These are phyloP conservation scores for Pouteria campechiana DNA, from an alignment of 179 eudicot genomes.

Conservation along the genomic window DNA sequence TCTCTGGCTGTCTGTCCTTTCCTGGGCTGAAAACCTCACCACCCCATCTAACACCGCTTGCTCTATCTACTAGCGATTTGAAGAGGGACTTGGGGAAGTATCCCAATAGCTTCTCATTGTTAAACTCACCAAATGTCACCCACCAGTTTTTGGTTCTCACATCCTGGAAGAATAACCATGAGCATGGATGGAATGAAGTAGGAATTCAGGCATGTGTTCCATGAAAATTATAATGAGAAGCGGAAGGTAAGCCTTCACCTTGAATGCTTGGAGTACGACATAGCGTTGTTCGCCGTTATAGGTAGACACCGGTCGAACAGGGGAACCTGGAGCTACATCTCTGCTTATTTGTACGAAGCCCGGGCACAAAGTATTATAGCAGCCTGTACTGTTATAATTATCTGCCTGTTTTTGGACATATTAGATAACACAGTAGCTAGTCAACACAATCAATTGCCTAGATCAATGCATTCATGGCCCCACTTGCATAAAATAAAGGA, in stretches of 20 bases:
- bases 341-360: constrained; percentile 17
- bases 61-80: not conserved
- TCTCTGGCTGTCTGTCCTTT: not conserved
- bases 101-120: not conserved
- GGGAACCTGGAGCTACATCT: not conserved
- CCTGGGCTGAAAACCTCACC: constrained; percentile 11
- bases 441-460: too few relatives aligned
- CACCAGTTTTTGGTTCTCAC: constrained; percentile 3
- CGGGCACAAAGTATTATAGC: constrained; percentile 8
- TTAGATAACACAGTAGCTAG: not conserved
- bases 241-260: too few relatives aligned
- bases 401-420: constrained; percentile 4
- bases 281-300: not conserved
- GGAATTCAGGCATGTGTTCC: too few relatives aligned
- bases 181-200: too few relatives aligned
- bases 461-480: too few relatives aligned
- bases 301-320: not conserved
- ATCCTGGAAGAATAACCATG: constrained; percentile 3
- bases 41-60: constrained; percentile 13
- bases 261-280: not conserved
- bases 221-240: too few relatives aligned
- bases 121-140: not conserved
- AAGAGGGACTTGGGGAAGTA: constrained; percentile 11
- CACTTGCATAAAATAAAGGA: too few relatives aligned
- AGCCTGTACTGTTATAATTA: constrained; percentile 8